Conservation (phyloP, 1,284 basidiomycete species). For the Microbotryomycetes sp. region DNA sequence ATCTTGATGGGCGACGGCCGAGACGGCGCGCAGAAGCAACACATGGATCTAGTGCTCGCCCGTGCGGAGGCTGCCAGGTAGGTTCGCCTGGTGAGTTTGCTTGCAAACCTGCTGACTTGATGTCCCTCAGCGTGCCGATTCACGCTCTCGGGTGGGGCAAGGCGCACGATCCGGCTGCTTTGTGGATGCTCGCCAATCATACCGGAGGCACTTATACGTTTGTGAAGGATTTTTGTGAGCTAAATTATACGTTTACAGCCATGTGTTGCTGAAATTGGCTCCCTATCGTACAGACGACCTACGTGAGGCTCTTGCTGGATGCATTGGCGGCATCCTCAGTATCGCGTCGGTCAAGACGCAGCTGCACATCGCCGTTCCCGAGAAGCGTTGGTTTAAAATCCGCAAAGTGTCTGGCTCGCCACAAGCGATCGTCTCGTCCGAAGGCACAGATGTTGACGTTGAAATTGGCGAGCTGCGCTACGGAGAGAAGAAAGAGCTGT, state of each 20-base stretch:
- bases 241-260: not conserved
- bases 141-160: constrained; percentile 95
- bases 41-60: constrained; percentile 95
- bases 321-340: constrained; percentile 87
- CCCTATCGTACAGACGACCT: constrained; percentile 56
- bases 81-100: constrained; percentile 12
- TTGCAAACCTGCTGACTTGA: no score
- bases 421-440: constrained; percentile 68
- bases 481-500: constrained; percentile 86
- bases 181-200: constrained; percentile 98
- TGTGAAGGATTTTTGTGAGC: constrained; percentile 71
- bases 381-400: constrained; percentile 70
- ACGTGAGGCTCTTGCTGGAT: constrained; percentile 77
- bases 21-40: constrained; percentile 85
- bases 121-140: constrained; percentile 66
- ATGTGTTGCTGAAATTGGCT: not conserved
- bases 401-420: constrained; percentile 82
- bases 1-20: constrained; percentile 83
- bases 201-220: constrained; percentile 96
- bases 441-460: constrained; percentile 87
- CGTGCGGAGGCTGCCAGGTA: constrained; percentile 86
- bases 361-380: constrained; percentile 80
- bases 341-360: constrained; percentile 83
- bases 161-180: constrained; percentile 90
- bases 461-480: constrained; percentile 88